A percentile compares a stretch with the other conserved stretches of the same genome.
Conservation (phyloP, 306 rosid species). For the Quillaja saponaria region DNA sequence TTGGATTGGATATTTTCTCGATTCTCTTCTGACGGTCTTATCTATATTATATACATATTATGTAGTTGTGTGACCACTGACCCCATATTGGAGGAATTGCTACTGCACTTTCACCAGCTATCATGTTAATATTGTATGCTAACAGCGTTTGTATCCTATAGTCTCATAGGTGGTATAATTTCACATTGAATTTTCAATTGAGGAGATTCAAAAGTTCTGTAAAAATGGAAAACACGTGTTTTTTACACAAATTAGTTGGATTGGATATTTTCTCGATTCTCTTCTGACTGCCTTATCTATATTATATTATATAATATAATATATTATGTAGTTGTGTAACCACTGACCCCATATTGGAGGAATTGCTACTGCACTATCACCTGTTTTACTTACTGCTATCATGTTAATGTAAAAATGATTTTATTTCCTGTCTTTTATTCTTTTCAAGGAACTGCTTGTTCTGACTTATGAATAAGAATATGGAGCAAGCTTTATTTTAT, state of each 20-base stretch:
- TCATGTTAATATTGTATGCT: conserved; percentile 42
- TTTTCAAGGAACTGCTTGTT: too few species aligned
- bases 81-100: not conserved
- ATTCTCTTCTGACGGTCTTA: conserved; percentile 26
- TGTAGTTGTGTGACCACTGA: conserved; percentile 21
- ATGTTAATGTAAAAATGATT: too few species aligned
- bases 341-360: not conserved
- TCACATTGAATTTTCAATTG: conserved; percentile 30
- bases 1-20: conserved; percentile 12
- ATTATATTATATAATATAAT: too few species aligned
- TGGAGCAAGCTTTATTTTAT: too few species aligned
- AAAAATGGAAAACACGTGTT: conserved; percentile 36
- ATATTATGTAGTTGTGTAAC: conserved; percentile 23
- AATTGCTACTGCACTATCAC: too few species aligned
- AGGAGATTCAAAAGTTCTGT: conserved; percentile 34
- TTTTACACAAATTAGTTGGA: conserved; percentile 27
- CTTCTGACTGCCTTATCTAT: conserved; percentile 14
- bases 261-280: conserved; percentile 24
- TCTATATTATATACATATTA: conserved; percentile 7
- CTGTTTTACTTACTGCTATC: too few species aligned
- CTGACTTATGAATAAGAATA: not conserved
- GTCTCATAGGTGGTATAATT: conserved; percentile 27
- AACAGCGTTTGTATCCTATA: conserved; percentile 49
- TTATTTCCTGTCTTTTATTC: too few species aligned
- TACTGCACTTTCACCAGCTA: too few species aligned